These are phyloP conservation scores for Psilocybe cubensis DNA, from an alignment of 768 basidiomycete genomes.

Conservation along the genomic window DNA sequence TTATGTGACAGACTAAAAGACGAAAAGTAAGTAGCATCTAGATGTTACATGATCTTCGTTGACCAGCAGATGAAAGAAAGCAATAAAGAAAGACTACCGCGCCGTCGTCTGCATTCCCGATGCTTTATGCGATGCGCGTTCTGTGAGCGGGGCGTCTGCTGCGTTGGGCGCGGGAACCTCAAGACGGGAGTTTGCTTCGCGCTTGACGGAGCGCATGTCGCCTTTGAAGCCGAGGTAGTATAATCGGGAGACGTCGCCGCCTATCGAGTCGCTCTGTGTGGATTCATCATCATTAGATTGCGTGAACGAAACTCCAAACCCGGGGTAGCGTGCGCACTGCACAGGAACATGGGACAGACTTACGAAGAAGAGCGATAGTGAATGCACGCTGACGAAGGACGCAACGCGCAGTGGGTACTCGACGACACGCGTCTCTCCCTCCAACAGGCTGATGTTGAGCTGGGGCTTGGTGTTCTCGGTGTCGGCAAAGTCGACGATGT, in stretches of 20 bases:
- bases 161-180: conserved; percentile 83
- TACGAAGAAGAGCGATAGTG: conserved; percentile 81
- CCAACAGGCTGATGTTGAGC: conserved; percentile 68
- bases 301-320: too few relatives aligned
- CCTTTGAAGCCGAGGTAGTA: conserved; percentile 89
- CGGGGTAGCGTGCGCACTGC: too few relatives aligned
- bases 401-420: conserved; percentile 82
- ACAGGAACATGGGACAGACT: conserved; percentile 31
- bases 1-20: too few relatives aligned
- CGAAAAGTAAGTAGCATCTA: too few relatives aligned
- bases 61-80: background rate
- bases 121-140: conserved; percentile 59
- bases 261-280: conserved; percentile 64
- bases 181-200: conserved; percentile 63
- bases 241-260: conserved; percentile 65
- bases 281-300: background rate
- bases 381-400: conserved; percentile 75
- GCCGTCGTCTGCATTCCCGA: conserved; percentile 70
- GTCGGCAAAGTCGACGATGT: conserved; percentile 78
- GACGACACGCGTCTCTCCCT: conserved; percentile 67
- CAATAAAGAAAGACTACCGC: conserved; percentile 27
- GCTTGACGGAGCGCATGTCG: conserved; percentile 55
- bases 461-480: conserved; percentile 72
- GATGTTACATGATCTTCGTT: background rate
- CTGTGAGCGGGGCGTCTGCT: conserved; percentile 69